phyloP scores from a whole-genome alignment of 1,139 yeast species.

The Diutina neorugosa region DNA sequence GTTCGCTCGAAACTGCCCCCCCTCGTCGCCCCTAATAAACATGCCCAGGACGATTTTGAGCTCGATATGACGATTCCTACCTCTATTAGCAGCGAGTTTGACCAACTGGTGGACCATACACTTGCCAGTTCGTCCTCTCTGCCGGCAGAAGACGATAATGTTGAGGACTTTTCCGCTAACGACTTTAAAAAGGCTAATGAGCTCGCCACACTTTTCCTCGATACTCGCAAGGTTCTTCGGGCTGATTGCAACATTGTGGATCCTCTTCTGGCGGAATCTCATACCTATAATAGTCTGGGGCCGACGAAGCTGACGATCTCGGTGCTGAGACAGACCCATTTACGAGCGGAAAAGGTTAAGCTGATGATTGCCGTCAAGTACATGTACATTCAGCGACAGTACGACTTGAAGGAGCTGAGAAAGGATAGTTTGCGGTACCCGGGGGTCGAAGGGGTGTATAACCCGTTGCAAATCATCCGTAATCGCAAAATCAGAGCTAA shows the following conservation, averaged over 20 bases:
- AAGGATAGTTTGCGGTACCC: constrained; percentile 17
- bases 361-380: constrained; percentile 41
- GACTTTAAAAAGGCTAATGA: constrained; percentile 27
- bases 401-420: constrained; percentile 11
- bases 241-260: constrained; percentile 30
- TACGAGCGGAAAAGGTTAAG: constrained; percentile 43
- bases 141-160: not conserved
- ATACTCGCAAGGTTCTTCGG: constrained; percentile 29
- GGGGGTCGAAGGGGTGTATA: constrained; percentile 57
- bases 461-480: constrained; percentile 71
- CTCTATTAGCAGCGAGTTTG: not conserved
- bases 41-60: not conserved
- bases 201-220: constrained; percentile 28
- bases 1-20: not conserved
- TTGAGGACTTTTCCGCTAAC: not conserved
- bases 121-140: not conserved
- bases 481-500: constrained; percentile 43
- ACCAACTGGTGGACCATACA: not conserved
- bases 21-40: not conserved
- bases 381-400: constrained; percentile 29
- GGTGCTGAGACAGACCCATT: constrained; percentile 9
- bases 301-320: constrained; percentile 6
- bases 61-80: not conserved
- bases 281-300: constrained; percentile 6
- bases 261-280: constrained; percentile 11